Percentiles rank a stretch among this genome's conserved stretches.
Evolutionary conservation across 2,329 filamentous ascomycete genomes (phyloP).

Genomic region (Fusarium devonianum): DNA sequence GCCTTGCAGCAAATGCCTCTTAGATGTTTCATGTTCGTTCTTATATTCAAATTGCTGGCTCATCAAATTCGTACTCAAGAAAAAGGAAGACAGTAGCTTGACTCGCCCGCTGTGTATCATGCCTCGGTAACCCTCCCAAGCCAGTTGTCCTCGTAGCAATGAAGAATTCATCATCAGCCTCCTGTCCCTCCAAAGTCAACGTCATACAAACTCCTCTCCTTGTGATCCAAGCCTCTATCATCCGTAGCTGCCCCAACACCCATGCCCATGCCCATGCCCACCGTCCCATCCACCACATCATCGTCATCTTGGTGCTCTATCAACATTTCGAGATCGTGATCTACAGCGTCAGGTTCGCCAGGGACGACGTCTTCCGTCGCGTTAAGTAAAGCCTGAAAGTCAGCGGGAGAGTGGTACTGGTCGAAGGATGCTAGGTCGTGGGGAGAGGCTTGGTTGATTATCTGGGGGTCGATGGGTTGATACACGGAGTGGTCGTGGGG

Average conservation of each 20-base stretch:
- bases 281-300: conserved; percentile 30
- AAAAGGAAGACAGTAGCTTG: conserved; percentile 9
- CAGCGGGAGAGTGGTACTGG: conserved; percentile 52
- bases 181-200: conserved; percentile 39
- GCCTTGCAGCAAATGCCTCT: too few relatives aligned
- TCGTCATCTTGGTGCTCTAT: conserved; percentile 57
- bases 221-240: conserved; percentile 28
- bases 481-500: conserved; percentile 46
- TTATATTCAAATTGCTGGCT: neutral
- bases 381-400: conserved; percentile 63
- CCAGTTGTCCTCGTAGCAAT: neutral
- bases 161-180: conserved; percentile 9
- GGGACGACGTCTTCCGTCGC: conserved; percentile 53
- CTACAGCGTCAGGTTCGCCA: conserved; percentile 50
- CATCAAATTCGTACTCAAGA: conserved; percentile 14
- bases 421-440: conserved; percentile 50
- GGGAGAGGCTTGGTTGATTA: conserved; percentile 51
- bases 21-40: neutral
- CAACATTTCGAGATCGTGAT: conserved; percentile 61
- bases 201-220: conserved; percentile 42
- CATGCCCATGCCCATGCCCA: conserved; percentile 29
- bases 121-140: neutral
- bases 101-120: conserved; percentile 31
- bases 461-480: conserved; percentile 67
- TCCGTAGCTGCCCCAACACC: conserved; percentile 15